Base-by-base conservation (phyloP, 208 protist genomes). In the Leishmania tropica region DNA sequence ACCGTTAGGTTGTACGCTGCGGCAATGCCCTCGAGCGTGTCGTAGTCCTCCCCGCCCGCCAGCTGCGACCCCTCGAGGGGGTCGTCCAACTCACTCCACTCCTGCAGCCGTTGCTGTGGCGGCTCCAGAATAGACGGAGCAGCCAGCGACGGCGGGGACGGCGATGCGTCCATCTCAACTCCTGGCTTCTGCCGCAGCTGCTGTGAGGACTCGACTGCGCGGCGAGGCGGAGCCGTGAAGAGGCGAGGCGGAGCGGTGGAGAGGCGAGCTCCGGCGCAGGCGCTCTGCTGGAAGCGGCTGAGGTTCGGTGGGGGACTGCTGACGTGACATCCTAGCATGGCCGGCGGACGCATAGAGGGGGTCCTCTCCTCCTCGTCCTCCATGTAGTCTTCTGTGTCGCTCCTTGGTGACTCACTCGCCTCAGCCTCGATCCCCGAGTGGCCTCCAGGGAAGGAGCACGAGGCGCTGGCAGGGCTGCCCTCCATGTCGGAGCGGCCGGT, bases 1-100 rank as follows among this genome's bases (percentile, higher is more conserved):
- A 94, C 84, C 7, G 83, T 76, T 31, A 94, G 75, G 19, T 83
- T 79, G 85, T 95, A 94, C 37, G 88, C 74, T 4, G 79, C 67
- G 8, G 90, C 84, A 67, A 96, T 96, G 31, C 89, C 86, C 47
- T 79, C 83, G 40, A 96, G 80, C 10, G 93, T 96, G 70, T 96
- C 93, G 77, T 86, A 95, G n/a, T 92, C 90, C 5, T 85, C 88
- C 40, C 65, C 84, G 1, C 51, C 51, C 58, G 35, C 54, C 40
- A 68, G 35, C 75, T 78, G 56, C 58, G 40, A 28, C 58, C 67
- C 53, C 31, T 65, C 53, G 24, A 68, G 24, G 53, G 48, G 8
- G 37, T 68, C 58, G 8, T 67, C 42, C 28, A 74, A 21, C 11
- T 31, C 24, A 51, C 70, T 54, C 45, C 21, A 45, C 24, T 53